Percentiles rank a stretch among this genome's conserved stretches.
Conservation (phyloP, 2,329 filamentous ascomycete species). For the Phaeosphaeriaceae sp. region DNA sequence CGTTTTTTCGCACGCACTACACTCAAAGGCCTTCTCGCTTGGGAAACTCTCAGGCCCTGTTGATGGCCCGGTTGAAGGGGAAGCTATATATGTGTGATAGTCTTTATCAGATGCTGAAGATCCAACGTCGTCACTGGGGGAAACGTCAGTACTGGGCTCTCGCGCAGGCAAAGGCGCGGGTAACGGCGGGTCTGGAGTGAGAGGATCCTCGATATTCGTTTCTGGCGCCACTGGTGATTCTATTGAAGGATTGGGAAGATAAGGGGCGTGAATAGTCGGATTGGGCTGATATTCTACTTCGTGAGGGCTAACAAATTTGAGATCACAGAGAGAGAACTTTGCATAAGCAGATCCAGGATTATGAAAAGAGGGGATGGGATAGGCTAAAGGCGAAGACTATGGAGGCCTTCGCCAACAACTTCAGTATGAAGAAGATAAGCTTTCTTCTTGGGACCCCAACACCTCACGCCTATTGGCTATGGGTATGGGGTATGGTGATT, state of each 20-base stretch:
- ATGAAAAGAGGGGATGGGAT: neutral
- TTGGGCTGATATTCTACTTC: constrained; percentile 4
- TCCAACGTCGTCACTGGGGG: neutral
- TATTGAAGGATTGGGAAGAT: neutral
- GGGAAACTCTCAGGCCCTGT: neutral
- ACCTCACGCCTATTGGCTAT: neutral
- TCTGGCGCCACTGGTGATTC: neutral
- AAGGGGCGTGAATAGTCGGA: constrained; percentile 1
- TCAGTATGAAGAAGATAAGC: neutral
- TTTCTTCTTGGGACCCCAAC: neutral
- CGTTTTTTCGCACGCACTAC: neutral
- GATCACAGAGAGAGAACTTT: neutral
- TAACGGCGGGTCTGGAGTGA: neutral
- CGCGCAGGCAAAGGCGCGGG: neutral
- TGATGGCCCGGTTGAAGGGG: neutral
- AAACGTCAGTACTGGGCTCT: neutral
- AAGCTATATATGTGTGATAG: neutral
- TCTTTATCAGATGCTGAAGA: neutral
- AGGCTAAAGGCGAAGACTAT: neutral
- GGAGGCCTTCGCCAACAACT: neutral
- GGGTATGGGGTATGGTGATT: neutral
- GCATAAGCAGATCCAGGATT: neutral
- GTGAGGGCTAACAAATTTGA: constrained; percentile 1
- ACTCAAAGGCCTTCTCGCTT: neutral
- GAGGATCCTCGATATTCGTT: neutral